Evolutionary conservation across 2,329 filamentous ascomycete genomes (phyloP).

Genomic region (Hymenoscyphus scutula): DNA sequence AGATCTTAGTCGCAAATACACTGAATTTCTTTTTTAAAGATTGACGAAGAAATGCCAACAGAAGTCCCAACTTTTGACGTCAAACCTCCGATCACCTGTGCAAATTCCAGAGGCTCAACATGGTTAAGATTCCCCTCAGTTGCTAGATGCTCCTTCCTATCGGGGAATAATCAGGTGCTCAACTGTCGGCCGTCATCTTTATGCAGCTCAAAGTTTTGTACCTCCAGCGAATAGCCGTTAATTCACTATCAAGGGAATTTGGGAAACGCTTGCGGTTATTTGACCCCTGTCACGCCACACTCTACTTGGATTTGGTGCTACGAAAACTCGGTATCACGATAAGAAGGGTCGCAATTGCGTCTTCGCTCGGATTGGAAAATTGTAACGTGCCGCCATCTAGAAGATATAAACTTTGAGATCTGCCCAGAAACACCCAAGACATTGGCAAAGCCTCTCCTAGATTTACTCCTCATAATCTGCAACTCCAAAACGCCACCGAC

Average conservation of each 20-base stretch:
- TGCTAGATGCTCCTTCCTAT: background rate
- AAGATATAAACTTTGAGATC: background rate
- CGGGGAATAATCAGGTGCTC: background rate
- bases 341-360: background rate
- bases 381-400: background rate
- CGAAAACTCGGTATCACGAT: background rate
- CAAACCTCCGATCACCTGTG: too few species aligned
- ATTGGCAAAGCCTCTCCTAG: background rate
- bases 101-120: too few species aligned
- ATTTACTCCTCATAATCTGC: background rate
- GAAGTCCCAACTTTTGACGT: too few species aligned
- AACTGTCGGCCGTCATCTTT: background rate
- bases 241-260: background rate
- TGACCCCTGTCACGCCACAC: background rate
- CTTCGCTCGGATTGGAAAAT: background rate
- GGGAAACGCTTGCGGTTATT: background rate
- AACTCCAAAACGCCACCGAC: background rate
- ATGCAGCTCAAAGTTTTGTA: background rate
- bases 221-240: background rate
- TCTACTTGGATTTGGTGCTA: background rate
- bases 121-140: background rate
- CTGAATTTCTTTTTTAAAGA: too few species aligned
- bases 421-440: background rate
- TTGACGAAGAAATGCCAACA: too few species aligned
- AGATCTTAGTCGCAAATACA: too few species aligned